Base-by-base conservation (phyloP, 2,329 filamentous ascomycete genomes). In the Paraphaeosphaeria sporulosa region DNA sequence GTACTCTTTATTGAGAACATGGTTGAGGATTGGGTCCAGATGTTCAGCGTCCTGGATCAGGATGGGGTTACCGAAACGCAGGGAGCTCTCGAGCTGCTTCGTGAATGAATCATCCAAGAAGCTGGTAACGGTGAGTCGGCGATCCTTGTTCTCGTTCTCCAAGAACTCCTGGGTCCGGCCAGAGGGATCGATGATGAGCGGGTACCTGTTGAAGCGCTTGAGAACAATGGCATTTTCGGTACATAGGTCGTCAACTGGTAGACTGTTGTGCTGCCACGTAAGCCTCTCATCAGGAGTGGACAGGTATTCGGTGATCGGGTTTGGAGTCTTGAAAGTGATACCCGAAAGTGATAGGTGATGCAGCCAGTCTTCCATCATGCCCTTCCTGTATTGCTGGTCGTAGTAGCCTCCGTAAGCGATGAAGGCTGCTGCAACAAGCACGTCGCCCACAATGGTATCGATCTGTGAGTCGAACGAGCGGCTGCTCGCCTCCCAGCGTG, bases 1-100 rank as follows among this genome's bases (percentile, higher is more conserved):
- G 79, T 99, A 99, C 76, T 99, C 95, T 79, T 99, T 99, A 83
- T 99, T 99, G 79, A 99, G 88, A 58, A 99, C 94, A 71, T 99
- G 95, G 74, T 98, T 99, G 71, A 99, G 89, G 61, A 99, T 94
- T 0, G 96, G 96, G 74, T 99, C 95, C 59, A 99, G 83, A 76
- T 99, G 92, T 80, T 99, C 96, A 0, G 95, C 96, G 77, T 99
- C 95, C 79, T 99, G 95, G 61, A 99, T 99, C 62, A 99, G 87
- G 67, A 99, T 99, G 1, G 95, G 94, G 75, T 99, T 99, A 73
- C 95, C 95, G 80, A 99, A 99, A 75, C 95, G 92, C 63, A 99
- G 85, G 19, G 95, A 95, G 74, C 94, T 98, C 81, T 99, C 95
- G 17, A 99, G 84, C 76, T 99, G 95, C 80, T 99, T 99, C 63